Evolutionary conservation across 345 rosid genomes (phyloP).

Genomic region (Citrus medica): DNA sequence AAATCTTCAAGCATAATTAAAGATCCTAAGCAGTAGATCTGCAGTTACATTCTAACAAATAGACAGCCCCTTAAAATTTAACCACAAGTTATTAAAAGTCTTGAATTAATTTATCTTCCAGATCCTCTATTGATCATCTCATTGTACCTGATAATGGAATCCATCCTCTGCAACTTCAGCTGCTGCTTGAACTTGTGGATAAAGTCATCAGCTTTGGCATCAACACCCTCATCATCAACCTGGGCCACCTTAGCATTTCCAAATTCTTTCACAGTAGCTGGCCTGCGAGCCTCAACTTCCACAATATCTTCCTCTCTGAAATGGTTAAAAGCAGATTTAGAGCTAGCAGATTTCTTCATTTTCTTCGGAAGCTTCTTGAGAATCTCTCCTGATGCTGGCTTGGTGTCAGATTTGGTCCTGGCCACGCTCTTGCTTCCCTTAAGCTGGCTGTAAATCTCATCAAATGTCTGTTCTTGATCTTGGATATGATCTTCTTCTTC

Average conservation of each 20-base stretch:
- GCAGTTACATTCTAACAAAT: constrained; percentile 18
- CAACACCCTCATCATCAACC: constrained; percentile 60
- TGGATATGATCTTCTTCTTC: constrained; percentile 22
- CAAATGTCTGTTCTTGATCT: constrained; percentile 40
- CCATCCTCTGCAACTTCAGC: constrained; percentile 63
- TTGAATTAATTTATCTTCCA: constrained; percentile 14
- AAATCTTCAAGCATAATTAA: constrained; percentile 13
- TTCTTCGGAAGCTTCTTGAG: constrained; percentile 61
- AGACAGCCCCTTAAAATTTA: background rate
- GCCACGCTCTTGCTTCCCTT: constrained; percentile 34
- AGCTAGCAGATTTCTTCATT: constrained; percentile 83
- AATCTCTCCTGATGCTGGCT: constrained; percentile 47
- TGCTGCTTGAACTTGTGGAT: constrained; percentile 72
- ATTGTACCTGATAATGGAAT: constrained; percentile 60
- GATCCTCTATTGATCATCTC: constrained; percentile 42
- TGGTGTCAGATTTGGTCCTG: constrained; percentile 58
- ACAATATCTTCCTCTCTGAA: constrained; percentile 49
- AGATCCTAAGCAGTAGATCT: constrained; percentile 22
- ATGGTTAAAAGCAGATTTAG: constrained; percentile 55
- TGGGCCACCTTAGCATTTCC: constrained; percentile 32
- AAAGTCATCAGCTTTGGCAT: constrained; percentile 78
- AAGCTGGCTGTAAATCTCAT: constrained; percentile 51
- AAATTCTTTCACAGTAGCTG: constrained; percentile 48
- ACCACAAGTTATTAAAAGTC: background rate
- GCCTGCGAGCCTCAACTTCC: constrained; percentile 55